Percentiles rank a stretch among this genome's conserved stretches.
Conservation (phyloP, 139 green algal genomes). For the Prasinococcaceae sp. region DNA sequence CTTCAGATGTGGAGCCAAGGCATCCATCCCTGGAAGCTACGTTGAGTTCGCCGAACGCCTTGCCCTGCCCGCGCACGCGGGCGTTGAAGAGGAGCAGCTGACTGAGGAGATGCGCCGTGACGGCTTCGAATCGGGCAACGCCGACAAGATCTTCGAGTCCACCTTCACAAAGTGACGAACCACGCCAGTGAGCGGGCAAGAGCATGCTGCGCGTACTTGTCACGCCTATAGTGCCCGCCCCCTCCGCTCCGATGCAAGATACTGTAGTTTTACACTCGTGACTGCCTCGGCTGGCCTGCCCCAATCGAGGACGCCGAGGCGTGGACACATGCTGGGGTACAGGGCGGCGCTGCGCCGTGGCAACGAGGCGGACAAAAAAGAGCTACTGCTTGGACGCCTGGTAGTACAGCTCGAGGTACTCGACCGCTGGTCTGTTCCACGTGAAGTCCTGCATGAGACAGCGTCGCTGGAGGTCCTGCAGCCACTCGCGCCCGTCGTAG, state of each 20-base stretch:
- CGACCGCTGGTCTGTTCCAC: constrained; percentile 77
- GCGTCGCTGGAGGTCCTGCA: constrained; percentile 15
- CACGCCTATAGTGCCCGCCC: too few relatives aligned
- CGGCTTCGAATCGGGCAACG: constrained; percentile 63
- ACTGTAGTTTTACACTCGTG: too few relatives aligned
- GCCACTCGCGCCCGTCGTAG: constrained; percentile 59
- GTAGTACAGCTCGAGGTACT: constrained; percentile 97
- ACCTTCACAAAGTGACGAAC: constrained; percentile 24
- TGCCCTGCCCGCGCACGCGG: constrained; percentile 36
- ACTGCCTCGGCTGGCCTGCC: too few relatives aligned
- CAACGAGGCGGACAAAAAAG: too few relatives aligned
- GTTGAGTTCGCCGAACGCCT: constrained; percentile 63
- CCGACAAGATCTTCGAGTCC: constrained; percentile 66
- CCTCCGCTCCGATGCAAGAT: too few relatives aligned
- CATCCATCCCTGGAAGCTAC: constrained; percentile 33
- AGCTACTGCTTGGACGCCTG: constrained; percentile 42
- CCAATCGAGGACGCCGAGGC: too few relatives aligned
- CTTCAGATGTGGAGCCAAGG: constrained; percentile 32
- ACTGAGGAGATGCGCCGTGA: constrained; percentile 55
- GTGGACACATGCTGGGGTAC: too few relatives aligned
- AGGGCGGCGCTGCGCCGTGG: too few relatives aligned
- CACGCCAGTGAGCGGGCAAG: too few relatives aligned
- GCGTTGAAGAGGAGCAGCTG: constrained; percentile 14
- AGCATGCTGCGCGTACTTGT: too few relatives aligned
- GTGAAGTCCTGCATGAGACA: constrained; percentile 72